A percentile compares a stretch with the other conserved stretches of the same genome.
Conservation (phyloP, 2,329 filamentous ascomycete genomes). For the Paradendryphiella salina region DNA sequence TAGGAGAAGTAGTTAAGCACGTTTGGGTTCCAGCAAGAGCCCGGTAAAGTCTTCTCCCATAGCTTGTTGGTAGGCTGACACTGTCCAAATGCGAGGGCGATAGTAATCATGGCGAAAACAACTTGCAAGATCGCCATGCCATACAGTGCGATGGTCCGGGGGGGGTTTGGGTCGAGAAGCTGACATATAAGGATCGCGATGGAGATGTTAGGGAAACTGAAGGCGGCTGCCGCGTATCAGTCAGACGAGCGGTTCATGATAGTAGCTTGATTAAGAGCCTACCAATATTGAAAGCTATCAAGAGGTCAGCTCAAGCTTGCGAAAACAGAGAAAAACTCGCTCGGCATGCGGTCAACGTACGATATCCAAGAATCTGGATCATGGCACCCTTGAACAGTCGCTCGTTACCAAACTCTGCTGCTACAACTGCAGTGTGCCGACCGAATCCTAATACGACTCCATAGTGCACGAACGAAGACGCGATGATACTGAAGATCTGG, state of each 20-base stretch:
- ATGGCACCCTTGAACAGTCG: slow-evolving; percentile 8
- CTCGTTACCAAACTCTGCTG: slow-evolving; percentile 2
- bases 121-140: neutral
- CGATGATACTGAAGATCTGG: slow-evolving; percentile 9
- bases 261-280: neutral
- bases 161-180: neutral
- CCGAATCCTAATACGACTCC: slow-evolving; percentile 12
- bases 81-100: slow-evolving; percentile 13
- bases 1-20: slow-evolving; percentile 16
- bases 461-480: slow-evolving; percentile 10
- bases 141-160: neutral
- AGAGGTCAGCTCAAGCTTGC: neutral
- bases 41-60: slow-evolving; percentile 11
- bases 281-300: neutral
- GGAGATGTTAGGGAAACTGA: neutral
- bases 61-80: slow-evolving; percentile 6
- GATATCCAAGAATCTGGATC: slow-evolving; percentile 15
- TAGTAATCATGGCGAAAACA: slow-evolving; percentile 4
- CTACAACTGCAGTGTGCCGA: slow-evolving; percentile 4
- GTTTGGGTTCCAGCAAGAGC: slow-evolving; percentile 11
- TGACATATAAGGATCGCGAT: neutral
- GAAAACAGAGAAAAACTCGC: too few relatives aligned
- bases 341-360: neutral
- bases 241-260: neutral
- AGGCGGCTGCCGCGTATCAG: neutral